A percentile compares a stretch with the other conserved stretches of the same genome.
phyloP scores from a whole-genome alignment of 345 rosid genomes.

The Excoecaria cochinchinensis region DNA sequence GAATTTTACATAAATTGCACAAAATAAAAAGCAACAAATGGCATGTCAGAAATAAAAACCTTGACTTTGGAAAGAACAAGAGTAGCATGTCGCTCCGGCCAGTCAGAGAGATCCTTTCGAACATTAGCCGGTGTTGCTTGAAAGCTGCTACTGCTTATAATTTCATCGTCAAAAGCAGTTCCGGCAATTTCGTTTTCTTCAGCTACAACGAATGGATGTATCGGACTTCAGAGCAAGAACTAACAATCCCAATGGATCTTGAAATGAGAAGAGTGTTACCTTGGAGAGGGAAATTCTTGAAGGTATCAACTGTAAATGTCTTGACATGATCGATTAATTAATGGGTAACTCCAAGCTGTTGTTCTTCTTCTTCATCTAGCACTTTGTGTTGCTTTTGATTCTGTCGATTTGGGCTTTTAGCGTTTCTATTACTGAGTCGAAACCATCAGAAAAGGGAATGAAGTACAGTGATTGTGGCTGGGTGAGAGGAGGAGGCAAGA shows the following conservation, averaged over 20 bases:
- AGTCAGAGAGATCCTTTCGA: conserved; percentile 66
- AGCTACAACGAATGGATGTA: conserved; percentile 32
- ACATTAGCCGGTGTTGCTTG: conserved; percentile 31
- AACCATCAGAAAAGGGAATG: no score
- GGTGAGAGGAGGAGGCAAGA: no score
- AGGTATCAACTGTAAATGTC: conserved; percentile 68
- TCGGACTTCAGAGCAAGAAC: background rate
- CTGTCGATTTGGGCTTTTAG: conserved; percentile 26
- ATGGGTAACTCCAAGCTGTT: conserved; percentile 54
- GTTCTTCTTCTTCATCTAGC: background rate
- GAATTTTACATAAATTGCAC: no score
- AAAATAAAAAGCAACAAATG: background rate
- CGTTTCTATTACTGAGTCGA: conserved; percentile 35
- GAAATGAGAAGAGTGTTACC: conserved; percentile 32
- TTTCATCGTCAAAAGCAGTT: conserved; percentile 26
- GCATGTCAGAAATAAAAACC: conserved; percentile 32
- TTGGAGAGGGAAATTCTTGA: conserved; percentile 63
- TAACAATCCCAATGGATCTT: background rate
- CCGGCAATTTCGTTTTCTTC: conserved; percentile 29
- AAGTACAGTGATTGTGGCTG: no score
- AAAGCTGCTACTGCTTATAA: conserved; percentile 16
- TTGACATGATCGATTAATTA: conserved; percentile 55
- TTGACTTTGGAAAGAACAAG: conserved; percentile 62
- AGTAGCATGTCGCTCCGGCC: conserved; percentile 80
- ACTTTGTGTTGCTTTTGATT: background rate